Evolutionary conservation across 768 basidiomycete genomes (phyloP).

Genomic region (Leccinum imitatum): DNA sequence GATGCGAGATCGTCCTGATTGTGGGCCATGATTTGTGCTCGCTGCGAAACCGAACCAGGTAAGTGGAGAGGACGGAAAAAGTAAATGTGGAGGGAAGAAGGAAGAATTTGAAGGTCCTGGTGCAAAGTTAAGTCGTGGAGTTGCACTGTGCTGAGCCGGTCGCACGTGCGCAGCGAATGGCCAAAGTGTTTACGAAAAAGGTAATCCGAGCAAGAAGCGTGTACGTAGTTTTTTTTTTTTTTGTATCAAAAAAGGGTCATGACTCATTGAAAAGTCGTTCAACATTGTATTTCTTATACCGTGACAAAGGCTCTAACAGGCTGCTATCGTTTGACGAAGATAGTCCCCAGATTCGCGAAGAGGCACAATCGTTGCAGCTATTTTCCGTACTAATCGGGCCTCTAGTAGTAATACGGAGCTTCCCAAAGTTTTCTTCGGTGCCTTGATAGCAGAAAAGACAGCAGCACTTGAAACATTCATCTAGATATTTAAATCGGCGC

Average conservation of each 20-base stretch:
- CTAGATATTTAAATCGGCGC: background rate
- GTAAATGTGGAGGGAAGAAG: background rate
- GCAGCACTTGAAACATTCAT: background rate
- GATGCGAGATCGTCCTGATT: constrained; percentile 12
- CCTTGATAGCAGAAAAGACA: background rate
- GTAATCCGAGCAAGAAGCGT: constrained; percentile 3
- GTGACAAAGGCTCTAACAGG: too few relatives aligned
- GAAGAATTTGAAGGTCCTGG: background rate
- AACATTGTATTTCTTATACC: background rate
- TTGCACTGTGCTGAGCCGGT: background rate
- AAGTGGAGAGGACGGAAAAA: background rate
- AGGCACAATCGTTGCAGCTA: too few relatives aligned
- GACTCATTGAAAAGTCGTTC: too few relatives aligned
- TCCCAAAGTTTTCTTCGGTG: background rate
- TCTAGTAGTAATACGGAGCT: too few relatives aligned
- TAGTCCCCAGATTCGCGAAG: background rate
- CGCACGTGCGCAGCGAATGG: constrained; percentile 25
- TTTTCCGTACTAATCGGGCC: too few relatives aligned
- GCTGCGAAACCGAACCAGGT: background rate
- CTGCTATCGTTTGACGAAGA: background rate
- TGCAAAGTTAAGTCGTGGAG: constrained; percentile 10
- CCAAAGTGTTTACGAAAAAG: constrained; percentile 15
- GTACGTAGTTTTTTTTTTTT: too few relatives aligned
- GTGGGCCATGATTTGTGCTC: constrained; percentile 19
- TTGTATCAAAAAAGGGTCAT: too few relatives aligned